phyloP scores from a whole-genome alignment of 164 flowering plant genomes.

The Sedum album region DNA sequence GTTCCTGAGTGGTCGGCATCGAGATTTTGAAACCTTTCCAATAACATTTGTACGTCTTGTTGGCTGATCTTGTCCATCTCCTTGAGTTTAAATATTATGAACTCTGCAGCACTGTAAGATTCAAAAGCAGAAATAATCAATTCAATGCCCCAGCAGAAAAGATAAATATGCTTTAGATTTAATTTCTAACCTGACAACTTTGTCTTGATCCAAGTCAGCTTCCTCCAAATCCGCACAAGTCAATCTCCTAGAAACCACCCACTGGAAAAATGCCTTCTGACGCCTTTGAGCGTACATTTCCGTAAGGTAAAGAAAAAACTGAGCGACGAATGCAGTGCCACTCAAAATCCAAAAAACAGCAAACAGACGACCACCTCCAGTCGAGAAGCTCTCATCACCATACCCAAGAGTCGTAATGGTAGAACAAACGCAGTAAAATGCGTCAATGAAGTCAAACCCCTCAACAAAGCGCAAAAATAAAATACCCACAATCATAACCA shows the following conservation, averaged over 20 bases:
- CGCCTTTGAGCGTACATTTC: constrained; percentile 49
- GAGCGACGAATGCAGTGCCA: constrained; percentile 64
- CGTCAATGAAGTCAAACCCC: constrained; percentile 39
- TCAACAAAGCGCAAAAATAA: constrained; percentile 42
- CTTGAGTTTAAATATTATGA: constrained; percentile 56
- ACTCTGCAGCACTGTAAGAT: constrained; percentile 59
- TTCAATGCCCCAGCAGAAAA: neutral
- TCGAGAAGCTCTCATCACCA: constrained; percentile 83
- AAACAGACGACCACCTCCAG: constrained; percentile 57
- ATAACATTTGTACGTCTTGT: constrained; percentile 46
- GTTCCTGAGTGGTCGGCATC: constrained; percentile 78
- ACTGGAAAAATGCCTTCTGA: constrained; percentile 37
- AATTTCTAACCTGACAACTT: constrained; percentile 37
- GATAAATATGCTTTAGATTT: neutral
- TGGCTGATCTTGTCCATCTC: constrained; percentile 78
- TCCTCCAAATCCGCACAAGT: constrained; percentile 60
- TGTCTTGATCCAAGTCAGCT: constrained; percentile 74
- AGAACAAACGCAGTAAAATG: constrained; percentile 78
- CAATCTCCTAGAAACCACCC: constrained; percentile 49
- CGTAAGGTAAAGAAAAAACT: constrained; percentile 62
- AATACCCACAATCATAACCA: constrained; percentile 43
- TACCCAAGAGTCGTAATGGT: constrained; percentile 83
- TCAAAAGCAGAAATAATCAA: neutral
- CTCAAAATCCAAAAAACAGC: constrained; percentile 74
- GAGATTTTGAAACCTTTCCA: constrained; percentile 56